These are phyloP conservation scores for Monotropa hypopitys DNA, from an alignment of 179 eudicot genomes.

Conservation along the genomic window DNA sequence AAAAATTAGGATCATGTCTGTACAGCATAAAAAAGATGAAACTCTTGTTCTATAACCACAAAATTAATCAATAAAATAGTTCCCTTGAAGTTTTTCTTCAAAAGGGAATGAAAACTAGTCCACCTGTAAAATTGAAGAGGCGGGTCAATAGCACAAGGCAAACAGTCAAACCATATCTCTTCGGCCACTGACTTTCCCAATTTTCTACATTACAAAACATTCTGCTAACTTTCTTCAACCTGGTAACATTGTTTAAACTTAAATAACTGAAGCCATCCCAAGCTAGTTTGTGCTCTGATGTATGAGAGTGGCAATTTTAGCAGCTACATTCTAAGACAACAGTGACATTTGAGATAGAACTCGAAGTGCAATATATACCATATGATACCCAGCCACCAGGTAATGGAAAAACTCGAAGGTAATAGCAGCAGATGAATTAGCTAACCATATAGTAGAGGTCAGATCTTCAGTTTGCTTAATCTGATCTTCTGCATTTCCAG, in stretches of 20 bases:
- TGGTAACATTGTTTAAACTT: background rate
- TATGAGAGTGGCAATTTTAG: background rate
- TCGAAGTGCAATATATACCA: background rate
- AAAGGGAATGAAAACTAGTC: background rate
- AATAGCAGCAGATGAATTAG: background rate
- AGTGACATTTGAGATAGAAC: background rate
- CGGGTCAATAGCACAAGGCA: background rate
- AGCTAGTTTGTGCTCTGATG: background rate
- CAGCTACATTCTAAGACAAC: background rate
- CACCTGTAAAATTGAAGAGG: background rate
- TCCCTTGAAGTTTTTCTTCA: background rate
- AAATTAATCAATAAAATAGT: background rate
- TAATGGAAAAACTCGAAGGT: background rate
- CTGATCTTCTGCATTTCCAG: constrained; percentile 48
- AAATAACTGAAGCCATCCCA: background rate
- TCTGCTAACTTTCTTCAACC: background rate
- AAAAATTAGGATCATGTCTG: background rate
- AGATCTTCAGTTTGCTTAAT: constrained; percentile 45
- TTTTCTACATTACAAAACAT: background rate
- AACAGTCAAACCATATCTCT: background rate
- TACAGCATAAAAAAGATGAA: background rate
- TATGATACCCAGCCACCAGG: background rate
- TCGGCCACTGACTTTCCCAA: background rate
- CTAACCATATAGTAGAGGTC: constrained; percentile 56
- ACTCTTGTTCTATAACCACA: background rate